Conservation (phyloP, 2,329 filamentous ascomycete genomes). For the Penicillium sp. region DNA sequence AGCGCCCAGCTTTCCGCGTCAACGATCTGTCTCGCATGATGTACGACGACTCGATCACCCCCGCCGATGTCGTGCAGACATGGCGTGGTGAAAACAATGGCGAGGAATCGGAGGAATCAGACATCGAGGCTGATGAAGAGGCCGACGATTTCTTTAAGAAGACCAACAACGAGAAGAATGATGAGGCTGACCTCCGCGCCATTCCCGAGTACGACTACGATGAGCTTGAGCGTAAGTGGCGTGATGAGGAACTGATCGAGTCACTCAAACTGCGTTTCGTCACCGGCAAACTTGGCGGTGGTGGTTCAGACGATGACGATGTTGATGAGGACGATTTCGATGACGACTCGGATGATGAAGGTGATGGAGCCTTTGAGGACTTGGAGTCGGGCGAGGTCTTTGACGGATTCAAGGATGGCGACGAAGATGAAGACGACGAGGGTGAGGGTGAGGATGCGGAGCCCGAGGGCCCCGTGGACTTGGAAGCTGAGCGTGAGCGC, state of each 20-base stretch:
- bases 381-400: constrained; percentile 71
- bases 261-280: constrained; percentile 74
- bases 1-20: constrained; percentile 71
- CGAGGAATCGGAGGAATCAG: constrained; percentile 56
- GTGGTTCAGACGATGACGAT: constrained; percentile 53
- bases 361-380: constrained; percentile 82
- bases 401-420: constrained; percentile 36
- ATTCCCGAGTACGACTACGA: constrained; percentile 80
- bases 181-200: constrained; percentile 69
- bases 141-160: constrained; percentile 67
- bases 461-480: constrained; percentile 42
- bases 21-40: constrained; percentile 82
- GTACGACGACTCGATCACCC: constrained; percentile 78
- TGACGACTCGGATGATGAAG: constrained; percentile 64
- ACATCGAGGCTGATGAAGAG: constrained; percentile 61
- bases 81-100: constrained; percentile 73
- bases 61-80: constrained; percentile 71
- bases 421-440: constrained; percentile 33
- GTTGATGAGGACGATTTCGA: constrained; percentile 55
- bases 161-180: constrained; percentile 51
- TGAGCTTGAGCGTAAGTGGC: constrained; percentile 82
- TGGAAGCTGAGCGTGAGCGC: constrained; percentile 86
- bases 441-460: constrained; percentile 61
- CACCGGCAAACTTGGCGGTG: constrained; percentile 62
- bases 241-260: constrained; percentile 74